A percentile compares a stretch with the other conserved stretches of the same genome.
Evolutionary conservation across 768 basidiomycete genomes (phyloP).

Genomic region (Clavulina sp.): DNA sequence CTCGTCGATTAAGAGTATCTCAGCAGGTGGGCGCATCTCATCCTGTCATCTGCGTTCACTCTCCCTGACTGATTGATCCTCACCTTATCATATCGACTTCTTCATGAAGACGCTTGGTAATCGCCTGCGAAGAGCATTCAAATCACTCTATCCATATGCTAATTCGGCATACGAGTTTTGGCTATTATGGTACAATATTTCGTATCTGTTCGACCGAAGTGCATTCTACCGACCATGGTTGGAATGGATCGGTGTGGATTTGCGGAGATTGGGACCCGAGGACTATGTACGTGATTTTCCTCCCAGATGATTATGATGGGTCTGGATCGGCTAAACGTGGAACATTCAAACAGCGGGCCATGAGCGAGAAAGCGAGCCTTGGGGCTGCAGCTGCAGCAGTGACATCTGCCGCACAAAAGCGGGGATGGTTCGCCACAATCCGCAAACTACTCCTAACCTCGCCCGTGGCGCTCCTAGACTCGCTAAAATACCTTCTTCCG

Average conservation of each 20-base stretch:
- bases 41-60: not conserved
- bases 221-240: slow-evolving; percentile 87
- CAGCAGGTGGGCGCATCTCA: not conserved
- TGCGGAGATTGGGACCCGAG: slow-evolving; percentile 60
- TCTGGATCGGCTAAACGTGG: slow-evolving; percentile 1
- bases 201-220: slow-evolving; percentile 78
- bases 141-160: slow-evolving; percentile 60
- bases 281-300: slow-evolving; percentile 43
- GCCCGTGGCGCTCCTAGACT: slow-evolving; percentile 55
- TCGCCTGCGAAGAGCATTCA: slow-evolving; percentile 45
- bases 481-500: slow-evolving; percentile 60
- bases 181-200: slow-evolving; percentile 67
- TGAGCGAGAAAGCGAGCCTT: slow-evolving; percentile 2
- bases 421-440: slow-evolving; percentile 14
- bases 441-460: slow-evolving; percentile 32
- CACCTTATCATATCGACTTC: too few species aligned
- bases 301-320: slow-evolving; percentile 1
- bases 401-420: not conserved
- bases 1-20: slow-evolving; percentile 1
- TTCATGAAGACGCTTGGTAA: slow-evolving; percentile 10
- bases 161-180: slow-evolving; percentile 67
- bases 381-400: not conserved
- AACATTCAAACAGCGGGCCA: not conserved
- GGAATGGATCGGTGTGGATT: slow-evolving; percentile 62
- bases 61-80: too few species aligned